Conservation (phyloP, 1,284 basidiomycete genomes). For the Peniophora sp. region DNA sequence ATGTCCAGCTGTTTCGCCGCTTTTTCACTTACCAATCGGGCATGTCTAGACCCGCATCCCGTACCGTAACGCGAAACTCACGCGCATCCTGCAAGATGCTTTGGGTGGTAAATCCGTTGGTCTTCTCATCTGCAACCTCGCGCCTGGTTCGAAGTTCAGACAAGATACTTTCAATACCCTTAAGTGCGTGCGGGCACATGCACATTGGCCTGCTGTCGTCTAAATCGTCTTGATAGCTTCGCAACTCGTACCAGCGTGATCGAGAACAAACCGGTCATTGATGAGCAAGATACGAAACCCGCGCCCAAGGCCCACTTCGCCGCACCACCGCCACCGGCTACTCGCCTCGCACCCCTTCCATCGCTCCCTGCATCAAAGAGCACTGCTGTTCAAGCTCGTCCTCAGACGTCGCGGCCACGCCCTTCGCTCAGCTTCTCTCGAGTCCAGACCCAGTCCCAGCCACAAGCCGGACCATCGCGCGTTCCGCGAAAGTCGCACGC, state of each 20-base stretch:
- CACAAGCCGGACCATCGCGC: conserved; percentile 20
- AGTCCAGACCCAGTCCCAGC: not conserved
- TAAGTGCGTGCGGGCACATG: conserved; percentile 40
- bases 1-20: not conserved
- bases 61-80: conserved; percentile 79
- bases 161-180: conserved; percentile 81
- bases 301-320: conserved; percentile 51
- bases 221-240: conserved; percentile 40
- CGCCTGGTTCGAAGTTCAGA: conserved; percentile 70
- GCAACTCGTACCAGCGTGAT: conserved; percentile 74
- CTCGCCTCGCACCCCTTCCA: conserved; percentile 35
- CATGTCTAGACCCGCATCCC: conserved; percentile 59
- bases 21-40: not conserved
- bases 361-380: conserved; percentile 4
- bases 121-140: conserved; percentile 76
- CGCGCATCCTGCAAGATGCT: conserved; percentile 77
- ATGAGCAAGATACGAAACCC: conserved; percentile 59
- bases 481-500: conserved; percentile 19
- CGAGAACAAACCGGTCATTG: conserved; percentile 69
- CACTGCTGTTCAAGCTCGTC: not conserved
- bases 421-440: conserved; percentile 11
- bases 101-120: conserved; percentile 72
- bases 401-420: conserved; percentile 9
- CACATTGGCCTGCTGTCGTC: conserved; percentile 1
- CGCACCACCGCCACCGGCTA: conserved; percentile 41